These are phyloP conservation scores for Venturia aucupariae DNA, from an alignment of 2,329 filamentous ascomycete species.

Conservation along the genomic window DNA sequence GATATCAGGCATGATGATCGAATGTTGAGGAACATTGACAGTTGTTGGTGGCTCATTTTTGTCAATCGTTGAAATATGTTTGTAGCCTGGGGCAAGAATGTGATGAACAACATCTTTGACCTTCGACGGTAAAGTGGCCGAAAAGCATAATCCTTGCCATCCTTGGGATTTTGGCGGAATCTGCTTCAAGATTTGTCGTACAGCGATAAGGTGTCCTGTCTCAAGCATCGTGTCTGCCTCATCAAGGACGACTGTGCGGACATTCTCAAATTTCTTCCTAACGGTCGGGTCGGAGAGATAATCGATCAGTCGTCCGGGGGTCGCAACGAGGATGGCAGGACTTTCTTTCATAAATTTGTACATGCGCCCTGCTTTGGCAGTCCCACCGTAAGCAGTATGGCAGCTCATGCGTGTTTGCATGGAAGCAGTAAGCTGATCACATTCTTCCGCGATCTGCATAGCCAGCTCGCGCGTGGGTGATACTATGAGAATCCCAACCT, in stretches of 20 bases:
- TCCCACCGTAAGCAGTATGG: constrained; percentile 41
- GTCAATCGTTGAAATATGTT: constrained; percentile 79
- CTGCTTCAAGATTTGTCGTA: constrained; percentile 73
- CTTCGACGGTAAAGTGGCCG: constrained; percentile 86
- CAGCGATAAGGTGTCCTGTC: constrained; percentile 95
- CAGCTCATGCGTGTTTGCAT: constrained; percentile 31
- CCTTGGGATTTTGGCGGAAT: constrained; percentile 57
- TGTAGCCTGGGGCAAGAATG: constrained; percentile 61
- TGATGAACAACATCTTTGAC: constrained; percentile 54
- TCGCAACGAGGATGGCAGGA: constrained; percentile 84
- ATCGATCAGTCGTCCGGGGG: constrained; percentile 91
- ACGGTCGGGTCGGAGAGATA: constrained; percentile 78
- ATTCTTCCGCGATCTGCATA: constrained; percentile 42
- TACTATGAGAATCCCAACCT: constrained; percentile 42
- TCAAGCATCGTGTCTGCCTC: constrained; percentile 98
- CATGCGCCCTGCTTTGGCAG: constrained; percentile 63
- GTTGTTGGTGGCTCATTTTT: constrained; percentile 86
- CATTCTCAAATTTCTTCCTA: constrained; percentile 60
- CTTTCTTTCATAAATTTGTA: constrained; percentile 51
- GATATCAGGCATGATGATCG: constrained; percentile 55
- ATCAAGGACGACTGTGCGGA: constrained; percentile 78
- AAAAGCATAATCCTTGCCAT: constrained; percentile 97
- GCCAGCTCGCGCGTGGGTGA: constrained; percentile 55
- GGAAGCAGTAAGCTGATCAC: constrained; percentile 34
- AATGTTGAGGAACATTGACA: constrained; percentile 71